Evolutionary conservation across 2,329 filamentous ascomycete genomes (phyloP), one percentile per base, ranked within the genome.

Genomic region (Cordyceps pruinosa): DNA sequence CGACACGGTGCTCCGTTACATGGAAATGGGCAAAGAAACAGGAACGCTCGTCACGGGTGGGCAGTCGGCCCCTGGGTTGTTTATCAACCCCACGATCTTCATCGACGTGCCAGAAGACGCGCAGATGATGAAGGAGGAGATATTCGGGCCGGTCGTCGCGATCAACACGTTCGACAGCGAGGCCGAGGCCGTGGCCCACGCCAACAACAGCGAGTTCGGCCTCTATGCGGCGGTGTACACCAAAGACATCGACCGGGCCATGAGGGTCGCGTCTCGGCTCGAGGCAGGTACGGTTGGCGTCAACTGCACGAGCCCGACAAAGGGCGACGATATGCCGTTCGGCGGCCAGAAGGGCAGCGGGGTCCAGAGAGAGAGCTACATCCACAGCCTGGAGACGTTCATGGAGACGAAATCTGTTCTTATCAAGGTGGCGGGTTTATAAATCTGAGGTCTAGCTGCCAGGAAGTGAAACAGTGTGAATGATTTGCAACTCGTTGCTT

Each of bases 131-230:
- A 76, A 77, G 21, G 82, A 86, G 61, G 83, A 87, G 59, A 76
- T 86, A 1, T 87, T 87, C 60, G 84, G 84, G 0, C 83, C 84
- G 0, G 83, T 88, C 4, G 78, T 83, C 0, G 77, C 77, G 25
- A 78, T 87, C 61, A 77, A 77, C 54, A 76, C 60, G 71, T 72
- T 73, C 56, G 62, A 62, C 21, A 66, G 65, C 0, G 71, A 73
- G 26, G 64, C 63, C 0, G 69, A 73, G 41, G 71, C 68, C 0
- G 50, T 73, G 1, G 53, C 45, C 5, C 64, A 66, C 8, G 69
- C 70, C 0, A 73, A 73, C 47, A 61, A 82, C 60, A 79, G 77
- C 1, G 76, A 73, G 2, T 83, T 80, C 62, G 82, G 82, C 1
- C 71, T 85, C 0, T 80, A 79, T 7, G 76, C 77, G 3, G 76